Percentiles rank a stretch among this genome's conserved stretches.
Evolutionary conservation across 2,329 filamentous ascomycete species (phyloP).

Genomic region (Aspergillaceae sp.): DNA sequence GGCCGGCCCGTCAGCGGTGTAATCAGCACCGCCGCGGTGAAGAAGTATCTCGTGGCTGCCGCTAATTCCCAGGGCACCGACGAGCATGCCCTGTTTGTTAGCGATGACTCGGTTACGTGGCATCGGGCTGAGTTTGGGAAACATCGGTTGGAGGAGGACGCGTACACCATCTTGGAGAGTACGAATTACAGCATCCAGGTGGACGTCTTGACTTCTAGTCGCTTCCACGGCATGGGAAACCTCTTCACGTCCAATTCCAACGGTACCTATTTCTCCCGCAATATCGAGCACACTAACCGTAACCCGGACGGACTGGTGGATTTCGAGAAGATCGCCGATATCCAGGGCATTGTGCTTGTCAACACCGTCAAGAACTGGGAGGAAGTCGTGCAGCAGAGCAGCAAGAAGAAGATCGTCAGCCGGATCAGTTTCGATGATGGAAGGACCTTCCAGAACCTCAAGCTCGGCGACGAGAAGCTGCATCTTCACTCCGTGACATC

Average conservation of each 20-base stretch:
- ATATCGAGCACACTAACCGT: slow-evolving; percentile 86
- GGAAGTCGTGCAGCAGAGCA: slow-evolving; percentile 51
- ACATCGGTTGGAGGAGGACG: slow-evolving; percentile 73
- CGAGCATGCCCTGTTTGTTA: slow-evolving; percentile 87
- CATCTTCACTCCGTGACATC: slow-evolving; percentile 92
- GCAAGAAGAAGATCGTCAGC: slow-evolving; percentile 62
- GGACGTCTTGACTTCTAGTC: slow-evolving; percentile 66
- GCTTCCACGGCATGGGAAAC: slow-evolving; percentile 65
- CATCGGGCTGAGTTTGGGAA: slow-evolving; percentile 84
- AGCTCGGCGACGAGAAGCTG: slow-evolving; percentile 56
- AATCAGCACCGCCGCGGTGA: slow-evolving; percentile 72
- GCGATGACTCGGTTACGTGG: slow-evolving; percentile 75
- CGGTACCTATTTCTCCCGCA: slow-evolving; percentile 89
- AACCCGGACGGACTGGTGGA: slow-evolving; percentile 69
- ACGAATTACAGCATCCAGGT: slow-evolving; percentile 98
- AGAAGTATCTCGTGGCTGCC: slow-evolving; percentile 78
- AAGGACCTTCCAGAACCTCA: slow-evolving; percentile 68
- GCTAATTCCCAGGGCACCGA: slow-evolving; percentile 69
- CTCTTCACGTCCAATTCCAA: slow-evolving; percentile 96
- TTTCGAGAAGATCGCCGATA: slow-evolving; percentile 85
- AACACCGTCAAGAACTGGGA: slow-evolving; percentile 84
- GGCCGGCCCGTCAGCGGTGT: slow-evolving; percentile 69
- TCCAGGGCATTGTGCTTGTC: slow-evolving; percentile 85
- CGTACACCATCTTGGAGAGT: slow-evolving; percentile 89
- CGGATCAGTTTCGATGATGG: slow-evolving; percentile 95